Evolutionary conservation across 2,329 filamentous ascomycete genomes (phyloP), one percentile per base, ranked within the genome.

Genomic region (Exophiala viscosa): DNA sequence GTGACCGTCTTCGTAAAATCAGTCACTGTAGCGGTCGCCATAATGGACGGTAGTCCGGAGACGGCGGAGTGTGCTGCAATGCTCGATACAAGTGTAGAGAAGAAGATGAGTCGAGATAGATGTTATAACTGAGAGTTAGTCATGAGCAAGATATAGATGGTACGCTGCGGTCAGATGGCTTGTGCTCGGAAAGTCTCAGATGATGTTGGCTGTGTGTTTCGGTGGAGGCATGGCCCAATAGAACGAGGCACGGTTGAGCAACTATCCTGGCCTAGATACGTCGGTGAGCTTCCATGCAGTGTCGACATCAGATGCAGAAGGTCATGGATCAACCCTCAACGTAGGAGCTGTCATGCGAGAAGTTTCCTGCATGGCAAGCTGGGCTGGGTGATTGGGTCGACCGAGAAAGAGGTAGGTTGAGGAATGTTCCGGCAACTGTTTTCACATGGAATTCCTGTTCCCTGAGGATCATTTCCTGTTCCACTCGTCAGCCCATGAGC

Each of bases 21-120:
- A 23, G 58, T 60, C 18, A 60, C 50, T 11, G 58, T 60, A 23
- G 58, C 53, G 34, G 55, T 57, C 14, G 58, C 58, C 58, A 60
- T 60, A 33, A 17, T 49, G 28, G 38, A 7, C 33, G 34, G 20
- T 23, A 31, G 28, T 15, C 11, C 38, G 11, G 14, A 40, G 9
- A 39, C 35, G 3, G 34, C 14, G 17, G 34, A 44, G 13, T 17
- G 18, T 44, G 17, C 9, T 15, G 18, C 14, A n/a, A 32, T 6
- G 1, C 11, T 44, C 23, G 32, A 13, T 17, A n/a, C 9, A 45
- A 15, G 5, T 17, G 11, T 33, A 14, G 31, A 18, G 13, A 33
- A 13, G 32, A 31, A 9, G 6, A 14, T 31, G 17, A 15, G 20
- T 3, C 28, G 13, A 20, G 28, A 45, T n/a, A 18, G 38, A 20